These are phyloP conservation scores for Mortierella sp. DNA, from an alignment of 371 early-diverging fungal species.

Conservation along the genomic window DNA sequence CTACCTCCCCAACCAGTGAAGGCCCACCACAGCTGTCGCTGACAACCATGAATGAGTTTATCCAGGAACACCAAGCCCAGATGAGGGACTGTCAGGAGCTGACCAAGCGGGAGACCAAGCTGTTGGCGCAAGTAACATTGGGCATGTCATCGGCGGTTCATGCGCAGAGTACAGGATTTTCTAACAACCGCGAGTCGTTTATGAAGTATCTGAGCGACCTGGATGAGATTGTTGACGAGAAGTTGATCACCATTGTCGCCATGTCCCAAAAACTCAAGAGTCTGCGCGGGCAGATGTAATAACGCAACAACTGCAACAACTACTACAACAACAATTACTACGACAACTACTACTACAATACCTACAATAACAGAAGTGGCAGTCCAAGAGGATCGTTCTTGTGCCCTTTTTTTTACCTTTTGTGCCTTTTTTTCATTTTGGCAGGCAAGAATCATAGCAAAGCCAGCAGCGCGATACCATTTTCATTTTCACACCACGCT, in stretches of 20 bases:
- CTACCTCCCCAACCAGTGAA: conserved; percentile 45
- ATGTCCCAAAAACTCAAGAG: conserved; percentile 58
- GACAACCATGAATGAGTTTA: conserved; percentile 75
- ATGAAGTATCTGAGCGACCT: conserved; percentile 68
- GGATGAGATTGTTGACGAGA: conserved; percentile 70
- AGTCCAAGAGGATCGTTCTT: no score
- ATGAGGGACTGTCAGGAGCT: conserved; percentile 84
- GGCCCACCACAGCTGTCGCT: neutral
- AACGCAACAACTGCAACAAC: neutral
- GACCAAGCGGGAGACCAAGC: conserved; percentile 81
- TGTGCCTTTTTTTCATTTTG: neutral
- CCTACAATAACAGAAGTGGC: neutral
- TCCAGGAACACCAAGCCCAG: conserved; percentile 83
- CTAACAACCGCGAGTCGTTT: conserved; percentile 53
- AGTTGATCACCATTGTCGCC: conserved; percentile 55
- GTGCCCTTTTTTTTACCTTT: neutral
- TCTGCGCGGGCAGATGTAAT: conserved; percentile 22
- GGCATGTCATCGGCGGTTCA: conserved; percentile 56
- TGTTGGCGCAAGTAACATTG: conserved; percentile 80
- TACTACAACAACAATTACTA: neutral
- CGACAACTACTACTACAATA: neutral
- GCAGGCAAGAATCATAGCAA: neutral
- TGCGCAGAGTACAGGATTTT: conserved; percentile 43
- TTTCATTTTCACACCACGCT: neutral
- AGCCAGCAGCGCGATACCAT: neutral